A percentile compares a stretch with the other conserved stretches of the same genome.
phyloP scores from a whole-genome alignment of 2,329 filamentous ascomycete species.

The Nothopassalora personata region DNA sequence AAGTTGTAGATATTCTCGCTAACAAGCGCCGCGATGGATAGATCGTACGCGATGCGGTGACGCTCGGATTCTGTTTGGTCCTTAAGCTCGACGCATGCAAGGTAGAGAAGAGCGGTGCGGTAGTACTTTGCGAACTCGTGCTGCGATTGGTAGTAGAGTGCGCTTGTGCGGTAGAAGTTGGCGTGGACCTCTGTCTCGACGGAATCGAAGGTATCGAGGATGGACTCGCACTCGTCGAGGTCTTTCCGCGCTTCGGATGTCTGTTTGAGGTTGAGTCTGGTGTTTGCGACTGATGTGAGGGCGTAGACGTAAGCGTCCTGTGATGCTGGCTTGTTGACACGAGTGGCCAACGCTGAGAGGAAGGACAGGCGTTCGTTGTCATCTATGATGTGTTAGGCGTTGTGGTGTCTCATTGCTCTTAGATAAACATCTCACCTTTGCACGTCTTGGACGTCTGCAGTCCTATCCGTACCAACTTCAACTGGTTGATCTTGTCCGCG shows the following conservation, averaged over 20 bases:
- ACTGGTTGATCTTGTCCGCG: conserved; percentile 96
- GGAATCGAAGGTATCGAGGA: conserved; percentile 86
- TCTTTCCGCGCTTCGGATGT: conserved; percentile 79
- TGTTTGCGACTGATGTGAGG: conserved; percentile 79
- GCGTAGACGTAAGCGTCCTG: conserved; percentile 96
- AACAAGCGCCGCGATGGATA: conserved; percentile 85
- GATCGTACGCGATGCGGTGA: conserved; percentile 79
- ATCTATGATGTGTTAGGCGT: conserved; percentile 50
- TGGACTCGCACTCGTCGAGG: conserved; percentile 78
- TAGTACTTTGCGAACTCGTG: conserved; percentile 95
- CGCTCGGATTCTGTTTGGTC: conserved; percentile 70
- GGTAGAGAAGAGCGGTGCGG: conserved; percentile 93
- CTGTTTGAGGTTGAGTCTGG: conserved; percentile 75
- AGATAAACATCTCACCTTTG: conserved; percentile 52
- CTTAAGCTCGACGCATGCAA: conserved; percentile 85
- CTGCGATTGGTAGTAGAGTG: conserved; percentile 86
- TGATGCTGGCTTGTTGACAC: conserved; percentile 85
- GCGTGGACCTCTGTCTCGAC: conserved; percentile 95
- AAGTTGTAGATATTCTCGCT: conserved; percentile 99
- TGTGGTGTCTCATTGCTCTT: background rate
- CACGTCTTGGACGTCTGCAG: conserved; percentile 82
- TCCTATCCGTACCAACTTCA: conserved; percentile 90
- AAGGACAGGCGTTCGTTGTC: conserved; percentile 81
- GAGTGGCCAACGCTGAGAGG: conserved; percentile 73
- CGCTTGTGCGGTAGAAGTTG: conserved; percentile 91